phyloP scores from a whole-genome alignment of 2,329 filamentous ascomycete genomes.

The Helotiales sp. region DNA sequence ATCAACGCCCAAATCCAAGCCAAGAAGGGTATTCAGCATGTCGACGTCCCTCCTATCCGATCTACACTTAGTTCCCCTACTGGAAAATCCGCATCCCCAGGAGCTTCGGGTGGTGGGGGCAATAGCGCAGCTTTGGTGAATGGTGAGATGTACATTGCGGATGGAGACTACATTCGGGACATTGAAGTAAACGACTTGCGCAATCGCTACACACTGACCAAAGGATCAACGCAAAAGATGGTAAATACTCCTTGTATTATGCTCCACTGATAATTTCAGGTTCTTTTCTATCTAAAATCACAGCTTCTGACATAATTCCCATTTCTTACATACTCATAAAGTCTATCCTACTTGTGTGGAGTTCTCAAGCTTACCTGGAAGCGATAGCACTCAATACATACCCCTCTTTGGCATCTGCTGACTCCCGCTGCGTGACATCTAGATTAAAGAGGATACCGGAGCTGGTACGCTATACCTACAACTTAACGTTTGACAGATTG shows the following conservation, averaged over 20 bases:
- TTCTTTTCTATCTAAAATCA: constrained; percentile 35
- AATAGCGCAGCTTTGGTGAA: constrained; percentile 60
- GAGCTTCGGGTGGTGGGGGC: constrained; percentile 23
- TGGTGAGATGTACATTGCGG: constrained; percentile 88
- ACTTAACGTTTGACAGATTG: constrained; percentile 40
- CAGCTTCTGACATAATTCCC: constrained; percentile 33
- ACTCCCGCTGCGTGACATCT: constrained; percentile 82
- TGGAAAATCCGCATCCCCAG: constrained; percentile 31
- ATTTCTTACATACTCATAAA: constrained; percentile 33
- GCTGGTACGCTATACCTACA: constrained; percentile 83
- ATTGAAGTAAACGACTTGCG: constrained; percentile 98
- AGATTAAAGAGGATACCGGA: constrained; percentile 99
- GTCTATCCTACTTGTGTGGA: constrained; percentile 50
- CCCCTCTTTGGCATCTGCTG: constrained; percentile 88
- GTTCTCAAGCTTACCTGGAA: constrained; percentile 68
- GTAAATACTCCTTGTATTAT: constrained; percentile 80
- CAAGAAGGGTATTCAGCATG: constrained; percentile 87
- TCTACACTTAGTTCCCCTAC: constrained; percentile 37
- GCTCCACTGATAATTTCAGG: constrained; percentile 66
- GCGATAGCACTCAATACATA: constrained; percentile 62
- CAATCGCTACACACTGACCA: constrained; percentile 95
- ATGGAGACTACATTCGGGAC: constrained; percentile 97
- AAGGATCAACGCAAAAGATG: constrained; percentile 98
- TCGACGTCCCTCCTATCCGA: constrained; percentile 81
- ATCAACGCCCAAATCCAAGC: constrained; percentile 83